Conservation (phyloP, 1,284 basidiomycete genomes). For the Ceratobasidium papillatum region DNA sequence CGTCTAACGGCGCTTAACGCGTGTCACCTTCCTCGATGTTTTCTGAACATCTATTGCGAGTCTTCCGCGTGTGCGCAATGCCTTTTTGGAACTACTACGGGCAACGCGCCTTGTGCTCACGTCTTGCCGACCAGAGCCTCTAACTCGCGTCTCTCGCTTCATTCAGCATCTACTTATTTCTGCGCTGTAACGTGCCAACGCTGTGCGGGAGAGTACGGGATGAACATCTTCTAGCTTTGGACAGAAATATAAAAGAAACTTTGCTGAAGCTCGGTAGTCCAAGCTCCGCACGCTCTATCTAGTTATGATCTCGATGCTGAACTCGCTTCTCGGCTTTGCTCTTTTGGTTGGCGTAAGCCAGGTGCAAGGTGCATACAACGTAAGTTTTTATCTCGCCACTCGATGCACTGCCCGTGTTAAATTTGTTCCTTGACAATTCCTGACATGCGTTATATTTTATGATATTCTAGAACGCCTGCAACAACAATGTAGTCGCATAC, state of each 20-base stretch:
- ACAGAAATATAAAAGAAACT: background rate
- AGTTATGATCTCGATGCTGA: conserved; percentile 9
- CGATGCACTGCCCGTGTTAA: background rate
- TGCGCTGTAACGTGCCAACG: background rate
- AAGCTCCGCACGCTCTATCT: background rate
- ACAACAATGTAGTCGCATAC: conserved; percentile 52
- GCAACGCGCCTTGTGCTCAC: conserved; percentile 8
- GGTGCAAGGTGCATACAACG: conserved; percentile 27
- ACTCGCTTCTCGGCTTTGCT: conserved; percentile 11
- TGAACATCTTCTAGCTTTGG: background rate
- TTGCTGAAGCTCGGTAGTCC: background rate
- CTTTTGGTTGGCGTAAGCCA: background rate
- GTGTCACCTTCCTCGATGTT: background rate
- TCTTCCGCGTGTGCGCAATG: conserved; percentile 32
- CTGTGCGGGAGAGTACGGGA: background rate
- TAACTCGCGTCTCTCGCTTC: conserved; percentile 21
- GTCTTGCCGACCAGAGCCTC: conserved; percentile 15
- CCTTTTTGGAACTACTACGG: background rate
- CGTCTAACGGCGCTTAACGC: conserved; percentile 27
- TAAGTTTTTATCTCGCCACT: background rate
- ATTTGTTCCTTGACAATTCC: background rate
- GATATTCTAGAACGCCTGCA: conserved; percentile 34
- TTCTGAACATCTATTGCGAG: background rate
- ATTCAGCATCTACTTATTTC: conserved; percentile 3
- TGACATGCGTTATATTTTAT: background rate